Base-by-base conservation (phyloP, 495 filamentous ascomycete species). In the Amorphotheca resinae region DNA sequence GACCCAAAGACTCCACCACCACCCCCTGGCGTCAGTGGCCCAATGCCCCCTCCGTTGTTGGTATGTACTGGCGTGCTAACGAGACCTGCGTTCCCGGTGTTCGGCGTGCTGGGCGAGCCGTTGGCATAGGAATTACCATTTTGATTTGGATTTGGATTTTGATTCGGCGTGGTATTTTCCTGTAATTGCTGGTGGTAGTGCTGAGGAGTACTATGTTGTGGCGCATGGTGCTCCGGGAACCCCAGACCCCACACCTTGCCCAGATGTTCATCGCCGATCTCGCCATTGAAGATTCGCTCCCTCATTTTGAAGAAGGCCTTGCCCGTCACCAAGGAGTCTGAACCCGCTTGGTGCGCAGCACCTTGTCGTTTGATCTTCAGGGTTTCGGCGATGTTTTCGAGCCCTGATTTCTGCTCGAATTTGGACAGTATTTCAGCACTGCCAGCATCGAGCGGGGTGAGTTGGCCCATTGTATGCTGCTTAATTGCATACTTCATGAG, bases 321-420 rank as follows among this genome's bases (percentile, higher is more conserved):
- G 21, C 91, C 91, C 0, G 91, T 96, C 14, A 98, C 70, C 44
- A 94, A 70, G 35, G 84, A 87, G 62, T 96, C 91, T 9, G 80
- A 86, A 2, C 93, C 91, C 9, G 87, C 88, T 56, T 88, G 84
- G 61, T 98, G 93, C 36, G 84, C 81, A 15, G 73, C 70, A 15
- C 91, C 91, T 20, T 89, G 67, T 33, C 91, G 73, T 63, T 87
- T 85, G 41, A 95, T 76, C 47, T 85, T 85, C 36, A 98, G 77
- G 41, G 87, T 81, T 34, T 98, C 91, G 1, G 88, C 91, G 48
- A 98, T 84, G 54, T 88, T 83, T 58, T 95, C 87, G 17, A 98
- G 69, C 7, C 87, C 86, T 0, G 82, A 84, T 57, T 94, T 95
- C 42, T 80, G 76, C 44, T 86, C 84, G 16, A 93, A 78, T 43